Conservation (phyloP, 2,329 filamentous ascomycete genomes). For the Alternaria sp. region DNA sequence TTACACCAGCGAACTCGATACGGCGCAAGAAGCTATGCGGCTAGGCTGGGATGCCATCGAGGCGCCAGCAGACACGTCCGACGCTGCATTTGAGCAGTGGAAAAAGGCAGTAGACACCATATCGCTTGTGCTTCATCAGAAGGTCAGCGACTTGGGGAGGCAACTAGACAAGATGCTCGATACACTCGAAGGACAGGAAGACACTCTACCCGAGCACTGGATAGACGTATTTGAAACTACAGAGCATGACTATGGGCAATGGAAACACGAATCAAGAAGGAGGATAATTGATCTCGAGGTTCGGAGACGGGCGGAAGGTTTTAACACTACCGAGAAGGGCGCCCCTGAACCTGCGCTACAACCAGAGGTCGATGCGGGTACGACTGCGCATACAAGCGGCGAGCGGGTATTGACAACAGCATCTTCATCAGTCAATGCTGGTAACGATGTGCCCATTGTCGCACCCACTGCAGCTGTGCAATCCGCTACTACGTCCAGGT, state of each 20-base stretch:
- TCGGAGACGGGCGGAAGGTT: slow-evolving; percentile 29
- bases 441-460: not conserved
- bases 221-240: slow-evolving; percentile 83
- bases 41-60: slow-evolving; percentile 71
- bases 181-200: slow-evolving; percentile 79
- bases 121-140: slow-evolving; percentile 68
- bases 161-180: slow-evolving; percentile 87
- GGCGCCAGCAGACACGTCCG: slow-evolving; percentile 40
- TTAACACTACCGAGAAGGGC: not conserved
- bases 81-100: slow-evolving; percentile 41
- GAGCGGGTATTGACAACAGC: not conserved
- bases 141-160: slow-evolving; percentile 72
- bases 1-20: slow-evolving; percentile 68
- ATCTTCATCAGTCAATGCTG: not conserved
- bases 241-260: slow-evolving; percentile 78
- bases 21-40: slow-evolving; percentile 68
- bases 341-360: not conserved
- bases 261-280: slow-evolving; percentile 79
- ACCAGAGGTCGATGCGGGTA: not conserved
- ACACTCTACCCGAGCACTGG: slow-evolving; percentile 86
- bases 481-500: not conserved
- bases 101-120: slow-evolving; percentile 58
- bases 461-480: not conserved
- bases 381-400: not conserved
- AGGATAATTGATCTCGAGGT: slow-evolving; percentile 72